Base-by-base conservation (phyloP, 495 filamentous ascomycete genomes). In the Cryomyces antarcticus region DNA sequence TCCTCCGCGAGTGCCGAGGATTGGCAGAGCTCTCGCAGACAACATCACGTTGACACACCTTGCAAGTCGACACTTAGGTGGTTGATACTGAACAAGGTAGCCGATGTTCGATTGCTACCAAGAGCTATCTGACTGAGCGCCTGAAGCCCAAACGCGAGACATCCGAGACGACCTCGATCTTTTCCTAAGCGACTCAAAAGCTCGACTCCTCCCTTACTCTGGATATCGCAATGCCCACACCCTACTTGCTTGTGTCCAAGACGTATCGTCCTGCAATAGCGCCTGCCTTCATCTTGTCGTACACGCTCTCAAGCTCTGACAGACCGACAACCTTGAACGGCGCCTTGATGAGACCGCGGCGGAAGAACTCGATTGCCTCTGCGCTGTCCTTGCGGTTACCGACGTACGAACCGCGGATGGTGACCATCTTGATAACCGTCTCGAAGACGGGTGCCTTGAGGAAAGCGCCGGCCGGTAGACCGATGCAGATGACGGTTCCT, bases 211-310 rank as follows among this genome's bases (percentile, higher is more conserved):
- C 2, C 17, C 17, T 24, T 24, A 24, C 17, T 24, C 17, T 24
- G 17, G 17, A 24, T 24, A 24, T 24, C 17, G 2, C 17, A 24
- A 24, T 24, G 17, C 17, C 2, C 17, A 24, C 2, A 24, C 17
- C 17, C 43, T 61, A 75, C 52, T 75, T 65, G 2, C 66, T 68
- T 0, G 72, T 67, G 45, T 96, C 80, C 12, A 94, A 69, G 17
- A 96, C 86, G 53, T 92, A 92, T 40, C 88, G 70, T 10, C 87
- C 87, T 1, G 79, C 80, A 60, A 96, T 87, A 65, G 82, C 77
- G 46, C 72, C 73, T 43, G 49, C 37, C 12, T 57, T 41, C 58
- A 64, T 62, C 46, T 57, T 46, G 12, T 61, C 58, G 57, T 39
- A 39, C 33, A 9, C 12, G 12, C 33, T 10, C 12, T 36, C 33